Conservation (phyloP, 371 early-diverging fungal genomes). For the Cladochytrium tenue region DNA sequence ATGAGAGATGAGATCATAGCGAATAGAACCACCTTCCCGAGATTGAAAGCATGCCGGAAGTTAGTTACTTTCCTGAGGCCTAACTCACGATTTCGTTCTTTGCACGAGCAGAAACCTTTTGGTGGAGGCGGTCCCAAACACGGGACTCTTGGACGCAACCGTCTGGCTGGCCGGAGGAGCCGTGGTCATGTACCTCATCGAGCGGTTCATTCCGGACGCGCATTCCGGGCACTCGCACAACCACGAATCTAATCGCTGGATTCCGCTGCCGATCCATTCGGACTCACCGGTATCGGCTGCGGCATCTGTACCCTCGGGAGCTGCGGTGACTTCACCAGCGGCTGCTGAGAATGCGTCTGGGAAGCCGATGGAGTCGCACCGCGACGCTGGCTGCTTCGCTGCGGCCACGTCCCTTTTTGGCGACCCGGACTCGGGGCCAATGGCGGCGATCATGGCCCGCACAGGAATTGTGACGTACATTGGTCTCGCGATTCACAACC, state of each 20-base stretch:
- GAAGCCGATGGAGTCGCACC: no score
- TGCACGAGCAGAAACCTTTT: conserved; percentile 18
- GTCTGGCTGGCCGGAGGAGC: conserved; percentile 10
- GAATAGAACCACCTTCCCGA: no score
- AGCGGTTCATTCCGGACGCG: conserved; percentile 6
- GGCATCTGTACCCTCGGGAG: no score
- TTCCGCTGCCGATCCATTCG: no score
- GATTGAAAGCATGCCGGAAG: no score
- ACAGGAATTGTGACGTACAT: conserved; percentile 25
- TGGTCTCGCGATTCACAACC: conserved; percentile 25
- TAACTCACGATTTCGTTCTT: no score
- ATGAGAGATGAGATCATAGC: no score
- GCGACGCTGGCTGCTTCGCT: not conserved
- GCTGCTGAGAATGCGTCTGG: no score
- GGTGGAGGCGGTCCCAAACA: conserved; percentile 15
- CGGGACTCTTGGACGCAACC: not conserved
- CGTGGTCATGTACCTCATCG: conserved; percentile 16
- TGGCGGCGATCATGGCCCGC: conserved; percentile 10
- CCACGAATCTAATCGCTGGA: no score
- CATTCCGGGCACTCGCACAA: not conserved
- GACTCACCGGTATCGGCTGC: no score
- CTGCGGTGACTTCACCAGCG: no score
- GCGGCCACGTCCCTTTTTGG: not conserved
- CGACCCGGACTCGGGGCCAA: not conserved
- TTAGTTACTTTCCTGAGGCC: no score